Evolutionary conservation across 495 filamentous ascomycete species (phyloP), one percentile per base, ranked within the genome.

Genomic region (Podospora fimiseda): DNA sequence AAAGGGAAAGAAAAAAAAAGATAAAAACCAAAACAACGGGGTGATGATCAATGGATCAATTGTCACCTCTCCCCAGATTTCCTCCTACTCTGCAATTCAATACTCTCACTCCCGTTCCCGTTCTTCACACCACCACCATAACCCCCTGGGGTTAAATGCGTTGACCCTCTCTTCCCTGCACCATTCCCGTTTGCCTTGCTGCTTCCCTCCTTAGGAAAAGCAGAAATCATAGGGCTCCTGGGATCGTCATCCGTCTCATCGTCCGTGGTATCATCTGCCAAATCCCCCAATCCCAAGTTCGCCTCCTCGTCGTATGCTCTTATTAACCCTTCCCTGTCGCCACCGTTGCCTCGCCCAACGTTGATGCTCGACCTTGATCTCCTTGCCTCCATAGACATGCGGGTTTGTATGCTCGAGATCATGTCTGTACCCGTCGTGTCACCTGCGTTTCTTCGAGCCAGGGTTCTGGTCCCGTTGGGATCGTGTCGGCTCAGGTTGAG

Each of bases 401-500:
- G 81, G 15, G 94, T 96, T 60, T 90, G 85, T 53, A 90, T 78
- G 56, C 87, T 86, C n/a, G 88, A 84, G 56, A 98, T 82, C 53
- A 84, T 89, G 63, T 98, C 93, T 18, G 90, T 95, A 14, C 92
- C 93, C 14, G 91, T 86, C 22, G 82, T 88, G 63, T 95, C 86
- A 36, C 78, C 70, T 40, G 81, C 80, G 51, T 72, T 72, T 51
- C 84, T 85, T 40, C 78, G 74, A 22, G 84, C 85, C 19, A 90
- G 73, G 57, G 83, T 58, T 38, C 74, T 77, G 39, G 76, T 81
- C 16, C 93, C 94, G 55, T 95, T 82, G 0, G 93, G 90, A 63
- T 98, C 93, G 55, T 82, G 77, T 49, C 94, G 86, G 8, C 90
- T 95, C 23, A 97, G 84, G 62, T 97, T 97, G 59, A 98, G 82